Evolutionary conservation across 1,284 basidiomycete species (phyloP).

Genomic region (Acaromyces ingoldii): DNA sequence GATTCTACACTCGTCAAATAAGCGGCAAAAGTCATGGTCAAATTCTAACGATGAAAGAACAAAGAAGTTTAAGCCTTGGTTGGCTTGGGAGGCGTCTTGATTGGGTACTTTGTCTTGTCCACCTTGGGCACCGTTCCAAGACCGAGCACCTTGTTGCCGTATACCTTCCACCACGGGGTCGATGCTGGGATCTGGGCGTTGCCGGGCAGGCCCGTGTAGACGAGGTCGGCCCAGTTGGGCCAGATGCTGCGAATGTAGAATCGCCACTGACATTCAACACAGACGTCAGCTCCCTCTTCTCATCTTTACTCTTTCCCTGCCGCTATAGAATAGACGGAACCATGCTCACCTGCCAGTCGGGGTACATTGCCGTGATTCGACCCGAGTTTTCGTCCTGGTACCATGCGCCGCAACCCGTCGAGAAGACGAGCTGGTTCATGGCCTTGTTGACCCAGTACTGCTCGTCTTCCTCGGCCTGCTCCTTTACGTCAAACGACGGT

Average conservation of each 20-base stretch:
- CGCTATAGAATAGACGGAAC: too few relatives aligned
- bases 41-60: too few relatives aligned
- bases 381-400: conserved; percentile 38
- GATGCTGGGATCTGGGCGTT: conserved; percentile 12
- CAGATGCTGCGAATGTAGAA: conserved; percentile 26
- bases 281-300: too few relatives aligned
- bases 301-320: too few relatives aligned
- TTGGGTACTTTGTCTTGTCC: too few relatives aligned
- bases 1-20: too few relatives aligned
- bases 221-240: conserved; percentile 37
- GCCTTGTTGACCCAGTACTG: conserved; percentile 40
- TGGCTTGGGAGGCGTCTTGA: too few relatives aligned
- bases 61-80: too few relatives aligned
- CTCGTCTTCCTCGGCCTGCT: conserved; percentile 39
- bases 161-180: conserved; percentile 26
- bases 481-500: conserved; percentile 38
- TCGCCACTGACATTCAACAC: too few relatives aligned
- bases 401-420: conserved; percentile 36
- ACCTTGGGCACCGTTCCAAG: conserved; percentile 27
- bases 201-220: conserved; percentile 24
- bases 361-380: conserved; percentile 38
- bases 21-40: too few relatives aligned
- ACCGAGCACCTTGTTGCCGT: conserved; percentile 23
- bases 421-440: conserved; percentile 37
- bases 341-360: conserved; percentile 41